Base-by-base conservation (phyloP, 1,284 basidiomycete genomes). In the Prillingera fragicola region DNA sequence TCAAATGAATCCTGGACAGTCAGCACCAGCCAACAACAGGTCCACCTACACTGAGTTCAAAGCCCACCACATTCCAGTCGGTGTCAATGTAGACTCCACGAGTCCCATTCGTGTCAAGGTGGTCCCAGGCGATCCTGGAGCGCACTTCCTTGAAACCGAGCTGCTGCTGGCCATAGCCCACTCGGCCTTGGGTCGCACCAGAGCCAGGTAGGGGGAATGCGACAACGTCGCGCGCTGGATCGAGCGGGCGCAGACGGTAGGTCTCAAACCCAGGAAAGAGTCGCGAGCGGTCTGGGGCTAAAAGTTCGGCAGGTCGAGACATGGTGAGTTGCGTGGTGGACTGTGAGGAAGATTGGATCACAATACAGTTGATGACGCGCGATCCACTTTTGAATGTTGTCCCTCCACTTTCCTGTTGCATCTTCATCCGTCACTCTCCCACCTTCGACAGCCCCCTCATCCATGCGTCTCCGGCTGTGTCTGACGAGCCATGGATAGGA, bases 101-200 rank as follows among this genome's bases (percentile, higher is more conserved):
- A 7, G 73, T 72, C 19, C 74, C 71, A 7, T 61, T 56, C 0
- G 81, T 69, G 9, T 75, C 69, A 3, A 94, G 76, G 62, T 92
- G 90, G 58, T 94, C 89, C 71, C 89, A 86, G 24, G 80, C 77
- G 35, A 92, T 88, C 32, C 90, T 76, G 51, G 81, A 83, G 60
- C 86, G 81, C 27, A 89, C 82, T 62, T 94, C 87, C 39, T 62
- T 62, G 52, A 67, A 69, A 10, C 56, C 56, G 10, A 68, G 52
- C 32, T 58, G 57, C 31, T 64, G 60, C 1, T 46, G 37, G 27
- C 42, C 45, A 35, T 64, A 56, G 10, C 56, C 57, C 15, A 65
- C 49, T 10, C 67, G 54, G 32, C 56, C 54, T 37, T 67, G 64
- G 1, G 67, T 69, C 8, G 67, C 63, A 15, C 64, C 64, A 1